Conservation (phyloP, 2,329 filamentous ascomycete species). For the Cyphellophora europaea region DNA sequence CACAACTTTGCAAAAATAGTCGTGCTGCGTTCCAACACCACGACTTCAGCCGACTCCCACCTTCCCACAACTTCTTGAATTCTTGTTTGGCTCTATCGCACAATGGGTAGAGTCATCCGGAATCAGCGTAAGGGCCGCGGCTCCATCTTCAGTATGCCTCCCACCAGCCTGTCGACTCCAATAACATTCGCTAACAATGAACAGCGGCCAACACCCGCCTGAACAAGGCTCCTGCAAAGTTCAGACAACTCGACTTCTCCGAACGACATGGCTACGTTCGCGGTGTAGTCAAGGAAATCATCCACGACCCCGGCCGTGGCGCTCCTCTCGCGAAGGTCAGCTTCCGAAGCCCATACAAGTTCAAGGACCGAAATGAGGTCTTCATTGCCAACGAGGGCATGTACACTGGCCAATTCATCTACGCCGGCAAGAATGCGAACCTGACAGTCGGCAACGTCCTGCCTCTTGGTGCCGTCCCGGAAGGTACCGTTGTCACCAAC, state of each 20-base stretch:
- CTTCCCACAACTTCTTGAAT: no score
- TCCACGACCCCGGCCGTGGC: slow-evolving; percentile 97
- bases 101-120: slow-evolving; percentile 62
- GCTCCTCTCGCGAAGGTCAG: slow-evolving; percentile 92
- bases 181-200: background rate
- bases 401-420: slow-evolving; percentile 99
- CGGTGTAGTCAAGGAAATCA: slow-evolving; percentile 96
- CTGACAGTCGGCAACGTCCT: slow-evolving; percentile 97
- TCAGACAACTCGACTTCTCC: slow-evolving; percentile 92
- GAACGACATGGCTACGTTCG: slow-evolving; percentile 67
- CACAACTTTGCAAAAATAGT: no score
- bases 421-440: slow-evolving; percentile 97
- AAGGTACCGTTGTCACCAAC: slow-evolving; percentile 99
- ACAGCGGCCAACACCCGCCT: slow-evolving; percentile 40
- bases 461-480: slow-evolving; percentile 84
- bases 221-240: slow-evolving; percentile 90
- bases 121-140: slow-evolving; percentile 72
- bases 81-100: slow-evolving; percentile 33
- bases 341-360: slow-evolving; percentile 97
- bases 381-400: slow-evolving; percentile 99
- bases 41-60: no score
- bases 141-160: slow-evolving; percentile 58
- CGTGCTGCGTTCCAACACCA: no score
- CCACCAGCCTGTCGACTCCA: background rate
- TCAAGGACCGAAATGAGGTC: slow-evolving; percentile 95